Base-by-base conservation (phyloP, 331 rosid species). In the Saraca asoca region DNA sequence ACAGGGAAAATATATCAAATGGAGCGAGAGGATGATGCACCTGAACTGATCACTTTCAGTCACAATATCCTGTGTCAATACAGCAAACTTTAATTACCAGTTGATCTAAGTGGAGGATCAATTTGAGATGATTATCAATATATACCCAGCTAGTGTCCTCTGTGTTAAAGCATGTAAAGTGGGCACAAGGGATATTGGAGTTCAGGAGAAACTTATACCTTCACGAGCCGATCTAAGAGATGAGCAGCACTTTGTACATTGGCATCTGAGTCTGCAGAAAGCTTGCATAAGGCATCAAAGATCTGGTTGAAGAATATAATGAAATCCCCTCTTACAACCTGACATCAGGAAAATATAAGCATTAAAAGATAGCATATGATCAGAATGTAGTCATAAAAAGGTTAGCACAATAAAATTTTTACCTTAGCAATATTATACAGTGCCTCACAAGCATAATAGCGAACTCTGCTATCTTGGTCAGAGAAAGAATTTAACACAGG, bases 11-110 rank as follows among this genome's bases (percentile, higher is more conserved):
- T 52, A 62, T 53, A 68, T 49, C 71, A 76, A 66, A 52, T 54
- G 72, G 18, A 38, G 12, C 4, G 57, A 58, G 69, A 80, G 70
- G 42, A 82, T 48, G 45, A 56, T 77, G 55, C 75, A 93, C 99
- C 99, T 94, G 95, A 94, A 94, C 79, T 94, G 97, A 80, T 94
- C 97, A 46, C 97, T 90, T 79, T 94, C 97, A 44, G 99, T 94
- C 75, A 94, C 99, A 71, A 94, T 94, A 73, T 94, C 99, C 99
- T 94, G 96, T 78, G 72, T 72, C 85, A 87, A 73, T 12, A 68
- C 18, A 84, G 70, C 45, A 60, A 72, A 24, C 72, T 67, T 66
- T 31, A 75, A 75, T 51, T 72, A 57, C 79, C 54, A 64, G 65
- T 58, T 68, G 31, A 65, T 66, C 54, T 49, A 58, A 70, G 59